Conservation (phyloP, 306 rosid species). For the Malus fusca region DNA sequence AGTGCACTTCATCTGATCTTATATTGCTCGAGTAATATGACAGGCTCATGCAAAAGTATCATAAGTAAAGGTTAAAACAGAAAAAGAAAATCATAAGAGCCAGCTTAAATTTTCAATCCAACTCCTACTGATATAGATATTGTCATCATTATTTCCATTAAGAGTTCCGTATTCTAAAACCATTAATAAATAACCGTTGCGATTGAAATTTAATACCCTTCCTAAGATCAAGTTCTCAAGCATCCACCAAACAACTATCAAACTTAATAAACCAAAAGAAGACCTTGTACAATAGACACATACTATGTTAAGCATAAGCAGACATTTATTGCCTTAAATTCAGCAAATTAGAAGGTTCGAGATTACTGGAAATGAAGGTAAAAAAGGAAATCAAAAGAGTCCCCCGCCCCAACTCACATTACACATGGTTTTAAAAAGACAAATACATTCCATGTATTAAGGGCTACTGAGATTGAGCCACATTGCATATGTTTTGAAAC, state of each 20-base stretch:
- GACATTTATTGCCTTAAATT: neutral
- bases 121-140: neutral
- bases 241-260: neutral
- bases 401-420: neutral
- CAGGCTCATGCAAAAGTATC: neutral
- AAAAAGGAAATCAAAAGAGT: neutral
- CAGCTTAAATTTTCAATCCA: neutral
- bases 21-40: neutral
- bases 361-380: slow-evolving; percentile 1
- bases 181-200: neutral
- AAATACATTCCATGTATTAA: neutral
- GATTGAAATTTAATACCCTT: neutral
- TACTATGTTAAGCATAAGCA: neutral
- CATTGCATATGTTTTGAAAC: slow-evolving; percentile 1
- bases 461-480: slow-evolving; percentile 3
- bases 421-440: neutral
- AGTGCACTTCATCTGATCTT: neutral
- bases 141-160: neutral
- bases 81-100: neutral
- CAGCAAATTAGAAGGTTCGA: neutral
- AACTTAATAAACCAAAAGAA: neutral
- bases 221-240: neutral
- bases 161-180: neutral
- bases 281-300: neutral
- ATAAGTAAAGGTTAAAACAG: neutral